These are phyloP conservation scores for Globisporangium barbulae DNA, from an alignment of 352 stramenopile genomes.

Conservation along the genomic window DNA sequence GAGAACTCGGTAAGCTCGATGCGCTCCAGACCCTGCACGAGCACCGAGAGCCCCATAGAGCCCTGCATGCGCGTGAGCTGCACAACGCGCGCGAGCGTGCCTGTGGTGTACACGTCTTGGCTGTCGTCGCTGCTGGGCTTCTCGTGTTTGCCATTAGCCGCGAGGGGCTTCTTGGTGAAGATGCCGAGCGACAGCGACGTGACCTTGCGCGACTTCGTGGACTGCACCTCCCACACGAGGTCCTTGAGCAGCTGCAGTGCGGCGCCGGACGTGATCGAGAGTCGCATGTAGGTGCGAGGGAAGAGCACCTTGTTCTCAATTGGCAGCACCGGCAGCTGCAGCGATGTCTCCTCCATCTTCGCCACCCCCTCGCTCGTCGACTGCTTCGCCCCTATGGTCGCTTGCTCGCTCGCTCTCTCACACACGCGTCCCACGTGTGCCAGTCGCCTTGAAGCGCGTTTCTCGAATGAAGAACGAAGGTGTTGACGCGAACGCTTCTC, in stretches of 20 bases:
- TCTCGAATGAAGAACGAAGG: slow-evolving; percentile 8
- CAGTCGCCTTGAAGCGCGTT: not conserved
- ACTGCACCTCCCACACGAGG: slow-evolving; percentile 68
- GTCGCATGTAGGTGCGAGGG: slow-evolving; percentile 67
- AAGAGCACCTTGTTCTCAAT: slow-evolving; percentile 74
- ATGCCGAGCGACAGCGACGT: slow-evolving; percentile 56
- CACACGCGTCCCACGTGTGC: not conserved
- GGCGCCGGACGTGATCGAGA: slow-evolving; percentile 56
- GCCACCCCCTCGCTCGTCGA: slow-evolving; percentile 13
- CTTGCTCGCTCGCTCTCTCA: slow-evolving; percentile 1
- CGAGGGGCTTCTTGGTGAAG: slow-evolving; percentile 41
- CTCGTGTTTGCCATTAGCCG: slow-evolving; percentile 16
- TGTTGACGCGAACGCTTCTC: slow-evolving; percentile 14
- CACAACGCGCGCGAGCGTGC: slow-evolving; percentile 68
- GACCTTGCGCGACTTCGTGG: slow-evolving; percentile 38
- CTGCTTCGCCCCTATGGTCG: slow-evolving; percentile 20
- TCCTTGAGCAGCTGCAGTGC: slow-evolving; percentile 77
- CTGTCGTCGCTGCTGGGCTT: slow-evolving; percentile 11
- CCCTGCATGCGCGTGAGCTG: slow-evolving; percentile 67
- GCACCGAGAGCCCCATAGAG: slow-evolving; percentile 54
- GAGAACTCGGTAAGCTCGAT: slow-evolving; percentile 43
- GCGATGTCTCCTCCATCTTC: slow-evolving; percentile 24
- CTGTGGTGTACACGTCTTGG: slow-evolving; percentile 49
- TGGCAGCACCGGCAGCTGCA: slow-evolving; percentile 61
- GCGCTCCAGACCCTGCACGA: slow-evolving; percentile 60